Base-by-base conservation (phyloP, 768 basidiomycete species). In the Candolleomyces efflorescens region DNA sequence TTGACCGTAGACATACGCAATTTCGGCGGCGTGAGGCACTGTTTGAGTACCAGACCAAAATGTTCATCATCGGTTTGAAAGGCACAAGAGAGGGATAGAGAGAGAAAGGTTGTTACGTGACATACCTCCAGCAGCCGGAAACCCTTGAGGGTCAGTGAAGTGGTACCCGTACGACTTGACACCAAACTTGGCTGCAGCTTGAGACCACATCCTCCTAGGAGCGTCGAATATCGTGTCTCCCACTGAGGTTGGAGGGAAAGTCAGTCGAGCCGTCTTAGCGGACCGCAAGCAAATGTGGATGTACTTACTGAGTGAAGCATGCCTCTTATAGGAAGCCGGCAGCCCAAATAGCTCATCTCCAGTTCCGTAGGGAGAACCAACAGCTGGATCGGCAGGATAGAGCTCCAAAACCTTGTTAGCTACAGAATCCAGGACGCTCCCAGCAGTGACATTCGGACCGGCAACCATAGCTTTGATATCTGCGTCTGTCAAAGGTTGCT, bases 341-440 rank as follows among this genome's bases (percentile, higher is more conserved):
- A 54, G 20, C n/a, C 53, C 58, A 49, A 59, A 59, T 5, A 59
- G 23, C 45, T 59, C 58, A 22, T 73, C 71, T 5, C 79, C 78
- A 2, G 79, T 81, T 15, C 68, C 69, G 59, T 73, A 82, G 0
- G 80, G 80, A 1, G 76, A 76, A 2, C 80, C 80, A 27, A 69
- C 58, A 11, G 75, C 65, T 18, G 79, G 75, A 37, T 67, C 63
- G 56, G 76, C 65, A 0, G 78, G 78, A 61, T 81, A 81, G 2
- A 78, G 62, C 27, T 73, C 55, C 0, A 78, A 58, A 1, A 79
- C 24, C 12, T 55, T 60, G 5, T 70, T 61, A 2, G 67, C 62
- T 1, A 67, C 69, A 2, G 53, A 50, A 11, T 59, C 39, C 18
- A 53, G 6, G 7, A 43, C 17, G 15, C 5, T 43, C 17, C 17